These are phyloP conservation scores for Hsuehochloa calcarea DNA, from an alignment of 176 grass and related monocot genomes.

Conservation along the genomic window DNA sequence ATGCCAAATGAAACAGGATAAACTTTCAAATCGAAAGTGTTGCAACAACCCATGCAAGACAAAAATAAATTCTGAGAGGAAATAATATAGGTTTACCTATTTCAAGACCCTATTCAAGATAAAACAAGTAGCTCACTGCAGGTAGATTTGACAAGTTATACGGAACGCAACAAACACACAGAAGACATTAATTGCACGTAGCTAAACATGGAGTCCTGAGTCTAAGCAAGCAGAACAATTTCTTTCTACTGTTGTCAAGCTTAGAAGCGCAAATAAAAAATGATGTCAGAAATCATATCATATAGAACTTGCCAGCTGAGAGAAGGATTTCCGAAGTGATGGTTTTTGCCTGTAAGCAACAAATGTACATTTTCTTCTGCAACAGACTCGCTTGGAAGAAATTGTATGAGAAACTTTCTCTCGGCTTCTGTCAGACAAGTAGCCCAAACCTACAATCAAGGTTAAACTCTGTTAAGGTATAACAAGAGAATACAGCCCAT, in stretches of 20 bases:
- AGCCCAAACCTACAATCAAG: constrained; percentile 58
- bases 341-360: constrained; percentile 61
- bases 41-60: not conserved
- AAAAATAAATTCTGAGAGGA: not conserved
- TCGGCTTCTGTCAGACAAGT: constrained; percentile 74
- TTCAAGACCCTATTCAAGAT: not conserved
- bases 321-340: constrained; percentile 81
- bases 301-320: constrained; percentile 62
- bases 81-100: not conserved
- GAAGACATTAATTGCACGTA: not conserved
- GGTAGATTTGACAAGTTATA: not conserved
- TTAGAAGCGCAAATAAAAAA: constrained; percentile 18
- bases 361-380: constrained; percentile 60
- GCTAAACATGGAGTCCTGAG: not conserved
- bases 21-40: not conserved
- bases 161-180: not conserved
- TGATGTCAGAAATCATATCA: not conserved
- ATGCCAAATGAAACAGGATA: not conserved
- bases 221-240: too few species aligned
- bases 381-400: constrained; percentile 64
- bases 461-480: constrained; percentile 13
- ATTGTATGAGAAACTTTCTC: constrained; percentile 77
- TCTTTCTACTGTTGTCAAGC: not conserved
- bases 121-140: not conserved
- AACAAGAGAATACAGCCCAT: not conserved